Evolutionary conservation across 345 rosid species (phyloP).

Genomic region (Populus alba): DNA sequence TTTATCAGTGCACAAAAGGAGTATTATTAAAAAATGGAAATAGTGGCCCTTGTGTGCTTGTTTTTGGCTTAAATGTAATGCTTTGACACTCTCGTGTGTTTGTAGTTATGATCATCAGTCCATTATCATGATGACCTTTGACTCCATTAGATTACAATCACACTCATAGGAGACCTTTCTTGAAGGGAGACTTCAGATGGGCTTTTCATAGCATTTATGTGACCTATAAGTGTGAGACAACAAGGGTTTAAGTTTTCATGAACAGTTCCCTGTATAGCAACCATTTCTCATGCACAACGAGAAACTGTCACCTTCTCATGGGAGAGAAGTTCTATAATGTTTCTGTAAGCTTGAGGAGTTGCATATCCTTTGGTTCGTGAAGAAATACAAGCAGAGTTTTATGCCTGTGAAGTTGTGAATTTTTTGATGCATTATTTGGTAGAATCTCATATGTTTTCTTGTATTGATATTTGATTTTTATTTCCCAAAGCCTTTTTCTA

Average conservation of each 20-base stretch:
- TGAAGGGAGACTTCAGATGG: background rate
- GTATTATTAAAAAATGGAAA: background rate
- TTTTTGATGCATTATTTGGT: background rate
- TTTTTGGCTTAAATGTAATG: background rate
- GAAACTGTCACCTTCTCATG: background rate
- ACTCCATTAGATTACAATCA: background rate
- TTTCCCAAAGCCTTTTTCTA: background rate
- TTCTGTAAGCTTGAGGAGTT: background rate
- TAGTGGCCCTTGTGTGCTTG: background rate
- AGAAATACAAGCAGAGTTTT: background rate
- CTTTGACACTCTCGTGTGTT: background rate
- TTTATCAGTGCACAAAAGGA: background rate
- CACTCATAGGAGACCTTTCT: background rate
- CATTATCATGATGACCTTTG: background rate
- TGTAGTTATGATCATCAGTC: background rate
- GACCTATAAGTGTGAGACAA: background rate
- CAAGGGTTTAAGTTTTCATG: background rate
- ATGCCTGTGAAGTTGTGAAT: background rate
- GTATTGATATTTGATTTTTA: background rate
- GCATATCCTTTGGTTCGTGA: background rate
- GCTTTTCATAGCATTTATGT: background rate
- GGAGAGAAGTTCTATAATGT: background rate
- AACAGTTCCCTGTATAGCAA: background rate
- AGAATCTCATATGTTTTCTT: background rate
- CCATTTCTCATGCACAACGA: background rate